Base-by-base conservation (phyloP, 2,329 filamentous ascomycete genomes). In the Fusarium brevicatenulatum region DNA sequence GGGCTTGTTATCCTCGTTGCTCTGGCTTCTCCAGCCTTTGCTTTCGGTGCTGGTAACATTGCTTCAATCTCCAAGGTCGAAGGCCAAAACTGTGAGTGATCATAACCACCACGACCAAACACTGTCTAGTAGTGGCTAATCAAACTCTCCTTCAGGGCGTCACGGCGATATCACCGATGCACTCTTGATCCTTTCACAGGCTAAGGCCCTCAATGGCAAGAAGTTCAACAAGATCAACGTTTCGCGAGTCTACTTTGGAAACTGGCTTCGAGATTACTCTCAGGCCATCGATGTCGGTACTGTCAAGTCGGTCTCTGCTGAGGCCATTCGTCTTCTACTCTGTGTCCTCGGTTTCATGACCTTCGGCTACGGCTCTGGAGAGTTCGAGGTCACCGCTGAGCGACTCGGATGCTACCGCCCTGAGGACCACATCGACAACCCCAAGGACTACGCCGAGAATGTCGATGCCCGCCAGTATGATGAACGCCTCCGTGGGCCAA, bases 151-250 rank as follows among this genome's bases (percentile, higher is more conserved):
- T 40, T 34, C 18, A 91, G 89, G 92, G 92, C 92, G 93, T 74
- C 93, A 95, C 88, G 93, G 93, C 78, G 95, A 98, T 82, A 97
- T 98, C 78, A 95, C 97, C 86, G 95, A 98, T 85, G 92, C 92
- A 39, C 90, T 97, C 62, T 89, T 97, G 66, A 91, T 89, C 68
- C 86, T 97, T 34, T 83, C 91, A 52, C 86, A 88, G 83, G 86
- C 86, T 57, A 83, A 81, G 52, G 85, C 84, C 75, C 81, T 86
- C 69, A 85, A 85, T 74, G 85, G 86, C 76, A 95, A 95, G 86
- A 97, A 95, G 79, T 97, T 97, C 83, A 90, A 89, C 85, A 96
- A 96, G 85, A 89, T 97, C 78, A 92, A 91, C 79, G 93, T 97
- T 71, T 93, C 95, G 72, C 90, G 95, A 69, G 93, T 97, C 72